Percentiles rank a stretch among this genome's conserved stretches.
These are phyloP conservation scores for Ophiosphaerella herpotricha DNA, from an alignment of 2,329 filamentous ascomycete species.

Conservation along the genomic window DNA sequence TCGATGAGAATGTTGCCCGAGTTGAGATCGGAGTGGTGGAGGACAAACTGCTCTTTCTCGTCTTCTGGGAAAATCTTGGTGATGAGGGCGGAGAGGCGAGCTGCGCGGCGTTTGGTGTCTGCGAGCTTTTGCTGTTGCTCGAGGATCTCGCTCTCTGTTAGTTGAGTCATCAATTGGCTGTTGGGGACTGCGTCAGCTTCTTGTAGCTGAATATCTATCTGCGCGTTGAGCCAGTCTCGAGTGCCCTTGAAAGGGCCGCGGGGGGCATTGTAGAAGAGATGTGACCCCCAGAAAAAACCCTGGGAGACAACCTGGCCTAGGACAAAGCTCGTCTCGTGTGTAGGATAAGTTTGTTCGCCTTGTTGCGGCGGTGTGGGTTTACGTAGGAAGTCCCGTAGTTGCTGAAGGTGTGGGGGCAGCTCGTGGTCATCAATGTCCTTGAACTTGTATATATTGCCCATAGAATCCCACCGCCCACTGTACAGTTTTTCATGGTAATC, in stretches of 20 bases:
- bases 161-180: too few relatives aligned
- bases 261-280: not conserved
- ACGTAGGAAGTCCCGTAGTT: too few relatives aligned
- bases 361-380: too few relatives aligned
- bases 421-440: not conserved
- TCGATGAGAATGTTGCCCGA: not conserved
- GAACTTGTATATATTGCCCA: slow-evolving; percentile 5
- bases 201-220: not conserved
- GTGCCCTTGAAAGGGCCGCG: slow-evolving; percentile 3
- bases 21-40: not conserved
- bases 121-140: too few relatives aligned
- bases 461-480: slow-evolving; percentile 1
- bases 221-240: slow-evolving; percentile 6
- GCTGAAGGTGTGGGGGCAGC: too few relatives aligned
- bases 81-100: not conserved
- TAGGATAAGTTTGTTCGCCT: too few relatives aligned
- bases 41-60: not conserved
- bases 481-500: slow-evolving; percentile 2
- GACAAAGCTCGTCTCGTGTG: too few relatives aligned
- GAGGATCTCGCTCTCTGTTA: too few relatives aligned
- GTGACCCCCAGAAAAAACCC: slow-evolving; percentile 1
- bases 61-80: not conserved
- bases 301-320: not conserved
- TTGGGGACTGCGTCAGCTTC: not conserved
- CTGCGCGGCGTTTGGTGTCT: not conserved